These are phyloP conservation scores for Verticillium dahliae DNA, from an alignment of 2,329 filamentous ascomycete species.

Conservation along the genomic window DNA sequence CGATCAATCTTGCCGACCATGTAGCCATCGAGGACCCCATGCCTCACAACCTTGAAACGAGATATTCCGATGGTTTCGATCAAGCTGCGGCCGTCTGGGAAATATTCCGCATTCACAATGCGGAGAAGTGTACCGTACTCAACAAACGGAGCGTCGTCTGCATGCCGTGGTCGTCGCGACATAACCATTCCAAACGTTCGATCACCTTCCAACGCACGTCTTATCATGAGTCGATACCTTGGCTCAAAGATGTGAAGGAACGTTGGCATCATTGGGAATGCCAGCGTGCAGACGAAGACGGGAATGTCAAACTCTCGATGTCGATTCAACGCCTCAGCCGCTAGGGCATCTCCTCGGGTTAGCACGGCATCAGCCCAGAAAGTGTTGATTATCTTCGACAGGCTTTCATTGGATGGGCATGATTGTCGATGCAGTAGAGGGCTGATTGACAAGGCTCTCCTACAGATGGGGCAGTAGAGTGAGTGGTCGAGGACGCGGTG, in stretches of 20 bases:
- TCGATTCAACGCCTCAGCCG: slow-evolving; percentile 49
- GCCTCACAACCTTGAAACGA: slow-evolving; percentile 65
- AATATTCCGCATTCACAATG: slow-evolving; percentile 66
- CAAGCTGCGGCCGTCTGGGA: slow-evolving; percentile 75
- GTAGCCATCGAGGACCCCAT: slow-evolving; percentile 68
- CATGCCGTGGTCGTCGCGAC: slow-evolving; percentile 46
- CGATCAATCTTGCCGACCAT: slow-evolving; percentile 68
- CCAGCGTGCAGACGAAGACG: slow-evolving; percentile 75
- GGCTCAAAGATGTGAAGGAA: slow-evolving; percentile 90
- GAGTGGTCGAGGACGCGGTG: slow-evolving; percentile 72
- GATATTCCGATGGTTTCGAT: slow-evolving; percentile 72
- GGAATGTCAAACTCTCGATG: slow-evolving; percentile 56
- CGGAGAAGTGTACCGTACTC: slow-evolving; percentile 73
- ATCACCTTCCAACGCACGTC: slow-evolving; percentile 65
- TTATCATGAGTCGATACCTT: slow-evolving; percentile 85
- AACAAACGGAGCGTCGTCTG: slow-evolving; percentile 42
- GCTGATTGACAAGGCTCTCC: slow-evolving; percentile 52
- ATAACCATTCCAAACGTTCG: slow-evolving; percentile 82
- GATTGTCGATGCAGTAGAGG: slow-evolving; percentile 31
- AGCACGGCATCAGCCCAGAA: slow-evolving; percentile 65
- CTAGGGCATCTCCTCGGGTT: slow-evolving; percentile 47
- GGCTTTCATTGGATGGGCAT: slow-evolving; percentile 52
- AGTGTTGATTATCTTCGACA: slow-evolving; percentile 56
- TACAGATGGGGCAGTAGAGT: slow-evolving; percentile 73
- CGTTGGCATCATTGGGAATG: slow-evolving; percentile 77